phyloP scores from a whole-genome alignment of 2,329 filamentous ascomycete genomes.

The Pseudogymnoascus sp. region DNA sequence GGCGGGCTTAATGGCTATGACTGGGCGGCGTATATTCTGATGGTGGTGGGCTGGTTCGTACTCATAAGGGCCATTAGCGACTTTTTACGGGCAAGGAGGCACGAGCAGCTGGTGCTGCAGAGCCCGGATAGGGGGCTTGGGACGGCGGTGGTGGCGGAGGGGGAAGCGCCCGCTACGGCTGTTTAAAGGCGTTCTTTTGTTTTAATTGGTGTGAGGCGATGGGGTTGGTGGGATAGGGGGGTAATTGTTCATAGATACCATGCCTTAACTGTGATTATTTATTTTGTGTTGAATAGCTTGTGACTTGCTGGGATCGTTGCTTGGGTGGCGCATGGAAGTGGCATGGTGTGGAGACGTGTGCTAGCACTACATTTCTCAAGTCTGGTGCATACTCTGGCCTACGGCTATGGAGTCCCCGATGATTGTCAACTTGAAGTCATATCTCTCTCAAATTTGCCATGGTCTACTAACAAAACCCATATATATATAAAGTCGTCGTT shows the following conservation, averaged over 20 bases:
- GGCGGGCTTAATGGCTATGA: conserved; percentile 63
- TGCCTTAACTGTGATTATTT: background rate
- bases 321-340: background rate
- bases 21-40: conserved; percentile 85
- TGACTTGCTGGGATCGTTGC: background rate
- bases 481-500: background rate
- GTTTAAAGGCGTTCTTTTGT: background rate
- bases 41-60: conserved; percentile 98
- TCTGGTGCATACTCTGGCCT: background rate
- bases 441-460: background rate
- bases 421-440: background rate
- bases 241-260: conserved; percentile 2
- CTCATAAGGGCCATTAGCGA: conserved; percentile 89
- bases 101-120: conserved; percentile 88
- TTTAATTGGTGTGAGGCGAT: background rate
- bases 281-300: background rate
- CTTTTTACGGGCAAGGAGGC: conserved; percentile 77
- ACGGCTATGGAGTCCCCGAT: background rate
- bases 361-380: background rate
- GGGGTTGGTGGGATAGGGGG: conserved; percentile 2
- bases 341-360: background rate
- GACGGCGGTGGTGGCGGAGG: conserved; percentile 78
- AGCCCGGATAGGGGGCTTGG: conserved; percentile 83
- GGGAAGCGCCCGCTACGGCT: conserved; percentile 45
- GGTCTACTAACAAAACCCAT: background rate